Percentiles rank a stretch among this genome's conserved stretches.
These are phyloP conservation scores for Plenodomus lindquistii DNA, from an alignment of 2,329 filamentous ascomycete genomes.

Conservation along the genomic window DNA sequence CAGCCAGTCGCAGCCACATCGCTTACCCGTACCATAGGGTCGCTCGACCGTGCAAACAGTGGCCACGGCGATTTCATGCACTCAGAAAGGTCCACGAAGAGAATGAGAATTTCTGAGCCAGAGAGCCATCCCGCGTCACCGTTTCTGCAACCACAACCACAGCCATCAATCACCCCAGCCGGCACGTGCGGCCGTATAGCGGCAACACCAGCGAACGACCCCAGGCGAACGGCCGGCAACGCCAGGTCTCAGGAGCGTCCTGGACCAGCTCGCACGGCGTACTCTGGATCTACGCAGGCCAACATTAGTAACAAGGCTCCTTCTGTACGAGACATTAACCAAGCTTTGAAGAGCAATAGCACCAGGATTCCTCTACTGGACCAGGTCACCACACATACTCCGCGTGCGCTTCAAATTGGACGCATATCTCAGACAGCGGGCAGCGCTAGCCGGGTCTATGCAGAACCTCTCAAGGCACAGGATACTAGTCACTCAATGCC, in stretches of 20 bases:
- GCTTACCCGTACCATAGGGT: neutral
- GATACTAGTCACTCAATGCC: neutral
- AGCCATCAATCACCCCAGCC: neutral
- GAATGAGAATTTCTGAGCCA: slow-evolving; percentile 21
- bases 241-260: neutral
- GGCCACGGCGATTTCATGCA: neutral
- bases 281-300: neutral
- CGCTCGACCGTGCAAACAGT: neutral
- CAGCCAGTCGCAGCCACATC: neutral
- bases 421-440: neutral
- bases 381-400: neutral
- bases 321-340: slow-evolving; percentile 27
- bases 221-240: neutral
- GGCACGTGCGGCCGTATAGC: neutral
- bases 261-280: neutral
- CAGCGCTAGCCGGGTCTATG: neutral
- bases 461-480: neutral
- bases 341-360: slow-evolving; percentile 16
- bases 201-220: neutral
- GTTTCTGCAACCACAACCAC: neutral
- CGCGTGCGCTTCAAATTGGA: slow-evolving; percentile 17
- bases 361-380: slow-evolving; percentile 5
- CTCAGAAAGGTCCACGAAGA: slow-evolving; percentile 20
- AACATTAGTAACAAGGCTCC: slow-evolving; percentile 13
- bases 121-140: neutral